Conservation (phyloP, 176 grass and related monocot species). For the Triticum urartu region DNA sequence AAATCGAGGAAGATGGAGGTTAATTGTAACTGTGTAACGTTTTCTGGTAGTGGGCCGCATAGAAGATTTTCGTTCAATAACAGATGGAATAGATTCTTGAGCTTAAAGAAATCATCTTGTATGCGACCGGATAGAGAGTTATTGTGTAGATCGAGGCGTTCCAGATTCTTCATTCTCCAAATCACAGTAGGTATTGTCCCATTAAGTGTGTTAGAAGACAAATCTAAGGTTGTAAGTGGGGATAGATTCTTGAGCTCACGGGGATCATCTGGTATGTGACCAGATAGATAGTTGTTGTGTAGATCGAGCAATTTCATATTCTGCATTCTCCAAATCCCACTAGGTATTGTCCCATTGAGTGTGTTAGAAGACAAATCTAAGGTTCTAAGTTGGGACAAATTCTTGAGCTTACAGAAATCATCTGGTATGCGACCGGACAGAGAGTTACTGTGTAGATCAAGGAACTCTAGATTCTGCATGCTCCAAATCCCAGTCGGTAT, state of each 20-base stretch:
- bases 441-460: slow-evolving; percentile 26
- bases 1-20: no score
- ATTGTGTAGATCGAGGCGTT: no score
- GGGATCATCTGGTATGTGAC: background rate
- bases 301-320: slow-evolving; percentile 17
- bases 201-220: no score
- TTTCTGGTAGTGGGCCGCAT: no score
- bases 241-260: background rate
- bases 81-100: no score
- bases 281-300: background rate
- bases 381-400: background rate
- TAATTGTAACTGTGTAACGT: no score
- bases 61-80: no score
- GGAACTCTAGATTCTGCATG: background rate
- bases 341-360: background rate
- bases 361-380: slow-evolving; percentile 33
- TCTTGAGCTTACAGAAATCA: background rate
- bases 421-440: background rate
- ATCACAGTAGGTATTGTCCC: no score
- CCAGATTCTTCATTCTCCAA: no score
- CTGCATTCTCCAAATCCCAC: slow-evolving; percentile 37
- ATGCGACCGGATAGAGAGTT: no score
- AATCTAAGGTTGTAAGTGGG: no score
- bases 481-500: slow-evolving; percentile 32
- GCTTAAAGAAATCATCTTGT: no score